Evolutionary conservation across 2,329 filamentous ascomycete genomes (phyloP).

Genomic region (Botrytis byssoidea): DNA sequence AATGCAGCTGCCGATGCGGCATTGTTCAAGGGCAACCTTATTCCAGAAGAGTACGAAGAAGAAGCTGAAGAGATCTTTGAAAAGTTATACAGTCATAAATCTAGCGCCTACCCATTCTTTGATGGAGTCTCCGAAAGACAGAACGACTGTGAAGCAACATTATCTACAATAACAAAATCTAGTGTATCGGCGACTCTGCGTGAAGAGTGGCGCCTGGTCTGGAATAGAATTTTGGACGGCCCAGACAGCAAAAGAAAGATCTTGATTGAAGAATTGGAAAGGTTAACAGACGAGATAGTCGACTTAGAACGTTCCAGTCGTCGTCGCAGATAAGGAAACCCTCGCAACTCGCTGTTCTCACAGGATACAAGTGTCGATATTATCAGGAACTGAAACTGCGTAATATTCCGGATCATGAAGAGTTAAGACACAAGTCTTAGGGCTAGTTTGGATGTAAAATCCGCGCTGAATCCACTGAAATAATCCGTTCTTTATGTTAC

Average conservation of each 20-base stretch:
- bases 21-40: neutral
- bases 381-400: neutral
- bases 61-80: neutral
- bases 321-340: neutral
- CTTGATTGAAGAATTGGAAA: neutral
- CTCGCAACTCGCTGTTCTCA: rapidly evolving
- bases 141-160: neutral
- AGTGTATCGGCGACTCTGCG: no score
- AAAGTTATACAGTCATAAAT: neutral
- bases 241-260: no score
- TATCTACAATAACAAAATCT: no score
- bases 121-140: neutral
- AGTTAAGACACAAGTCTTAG: neutral
- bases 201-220: no score
- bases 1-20: neutral
- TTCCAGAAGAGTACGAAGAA: neutral
- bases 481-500: no score
- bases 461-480: no score
- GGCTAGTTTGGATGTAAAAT: no score
- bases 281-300: neutral
- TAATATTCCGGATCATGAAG: neutral
- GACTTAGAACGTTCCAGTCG: neutral
- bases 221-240: no score
- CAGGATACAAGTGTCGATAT: neutral
- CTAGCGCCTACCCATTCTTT: no score